Percentiles rank a stretch among this genome's conserved stretches.
Conservation (phyloP, 106 monocot species). For the Dendrobium huoshanense region DNA sequence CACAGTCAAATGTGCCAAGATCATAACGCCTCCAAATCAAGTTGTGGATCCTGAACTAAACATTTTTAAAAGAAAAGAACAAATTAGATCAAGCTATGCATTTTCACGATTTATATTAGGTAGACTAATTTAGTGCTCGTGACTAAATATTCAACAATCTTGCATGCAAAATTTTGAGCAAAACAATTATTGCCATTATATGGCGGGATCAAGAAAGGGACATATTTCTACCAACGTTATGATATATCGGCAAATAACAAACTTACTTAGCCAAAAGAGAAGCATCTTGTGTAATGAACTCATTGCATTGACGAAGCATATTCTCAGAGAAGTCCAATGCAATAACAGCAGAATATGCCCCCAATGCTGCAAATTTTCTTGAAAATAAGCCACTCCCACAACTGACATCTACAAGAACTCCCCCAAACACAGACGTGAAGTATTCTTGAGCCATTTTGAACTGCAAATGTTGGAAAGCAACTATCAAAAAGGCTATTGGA, state of each 20-base stretch:
- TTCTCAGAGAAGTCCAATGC: constrained; percentile 98
- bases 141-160: too few species aligned
- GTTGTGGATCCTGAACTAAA: too few species aligned
- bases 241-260: background rate
- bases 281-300: constrained; percentile 75
- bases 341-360: constrained; percentile 72
- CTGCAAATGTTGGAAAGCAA: constrained; percentile 31
- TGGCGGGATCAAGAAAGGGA: background rate
- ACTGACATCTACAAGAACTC: constrained; percentile 93
- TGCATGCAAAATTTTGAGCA: too few species aligned
- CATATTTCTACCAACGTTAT: background rate
- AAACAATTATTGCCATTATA: too few species aligned
- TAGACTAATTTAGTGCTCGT: too few species aligned
- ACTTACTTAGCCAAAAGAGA: constrained; percentile 15
- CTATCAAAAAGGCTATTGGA: background rate
- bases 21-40: too few species aligned
- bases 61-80: too few species aligned
- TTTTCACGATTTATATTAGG: too few species aligned
- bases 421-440: constrained; percentile 74
- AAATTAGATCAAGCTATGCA: too few species aligned
- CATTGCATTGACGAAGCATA: constrained; percentile 96
- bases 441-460: constrained; percentile 96
- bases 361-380: constrained; percentile 89
- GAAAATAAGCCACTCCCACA: constrained; percentile 97
- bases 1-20: too few species aligned